Evolutionary conservation across 768 basidiomycete species (phyloP).

Genomic region (Hygrocybe punicea): DNA sequence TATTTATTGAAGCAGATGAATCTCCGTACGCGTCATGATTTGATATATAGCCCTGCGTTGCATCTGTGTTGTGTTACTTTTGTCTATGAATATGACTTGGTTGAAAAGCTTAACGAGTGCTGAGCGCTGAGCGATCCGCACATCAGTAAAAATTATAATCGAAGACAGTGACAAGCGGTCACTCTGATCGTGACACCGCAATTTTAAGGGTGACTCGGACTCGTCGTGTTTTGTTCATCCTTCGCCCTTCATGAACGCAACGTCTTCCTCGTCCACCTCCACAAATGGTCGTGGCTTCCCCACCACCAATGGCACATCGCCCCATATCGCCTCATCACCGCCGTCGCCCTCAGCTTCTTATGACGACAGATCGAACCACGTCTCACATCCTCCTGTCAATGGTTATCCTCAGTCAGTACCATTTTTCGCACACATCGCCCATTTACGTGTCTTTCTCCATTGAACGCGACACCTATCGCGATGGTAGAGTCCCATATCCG

Average conservation of each 20-base stretch:
- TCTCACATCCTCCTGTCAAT: conserved; percentile 42
- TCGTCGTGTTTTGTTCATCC: not conserved
- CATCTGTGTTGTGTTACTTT: too few species aligned
- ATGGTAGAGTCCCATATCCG: conserved; percentile 47
- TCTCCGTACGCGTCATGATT: too few species aligned
- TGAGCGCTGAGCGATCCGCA: too few species aligned
- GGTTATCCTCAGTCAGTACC: conserved; percentile 58
- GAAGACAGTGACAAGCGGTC: not conserved
- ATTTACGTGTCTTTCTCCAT: not conserved
- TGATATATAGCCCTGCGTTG: too few species aligned
- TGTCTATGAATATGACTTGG: conserved; percentile 7
- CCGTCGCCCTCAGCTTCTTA: conserved; percentile 21
- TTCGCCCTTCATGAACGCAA: not conserved
- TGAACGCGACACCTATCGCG: not conserved
- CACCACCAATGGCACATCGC: conserved; percentile 34
- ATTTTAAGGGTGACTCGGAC: not conserved
- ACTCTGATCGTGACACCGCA: not conserved
- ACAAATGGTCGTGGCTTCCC: not conserved
- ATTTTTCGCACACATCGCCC: not conserved
- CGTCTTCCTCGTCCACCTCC: not conserved
- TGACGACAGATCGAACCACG: not conserved
- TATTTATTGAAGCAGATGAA: too few species aligned
- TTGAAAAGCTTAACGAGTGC: too few species aligned
- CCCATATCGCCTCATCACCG: conserved; percentile 37
- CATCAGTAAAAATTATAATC: too few species aligned